These are phyloP conservation scores for Penicillium sp. DNA, from an alignment of 2,329 filamentous ascomycete species.

Conservation along the genomic window DNA sequence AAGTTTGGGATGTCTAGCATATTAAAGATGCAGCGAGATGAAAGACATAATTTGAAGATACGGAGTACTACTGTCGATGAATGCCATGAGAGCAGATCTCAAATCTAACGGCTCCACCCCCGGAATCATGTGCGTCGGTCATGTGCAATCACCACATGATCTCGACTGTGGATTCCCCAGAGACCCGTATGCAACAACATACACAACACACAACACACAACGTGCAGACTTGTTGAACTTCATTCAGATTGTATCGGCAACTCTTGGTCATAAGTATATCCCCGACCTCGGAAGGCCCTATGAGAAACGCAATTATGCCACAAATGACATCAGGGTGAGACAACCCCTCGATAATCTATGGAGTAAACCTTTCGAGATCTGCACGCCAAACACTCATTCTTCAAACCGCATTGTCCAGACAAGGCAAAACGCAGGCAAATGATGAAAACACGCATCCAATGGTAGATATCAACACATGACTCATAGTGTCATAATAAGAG, in stretches of 20 bases:
- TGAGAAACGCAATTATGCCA: neutral
- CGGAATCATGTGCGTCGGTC: constrained; percentile 18
- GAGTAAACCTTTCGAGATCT: neutral
- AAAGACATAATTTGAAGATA: neutral
- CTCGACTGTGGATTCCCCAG: neutral
- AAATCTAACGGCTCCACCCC: constrained; percentile 5
- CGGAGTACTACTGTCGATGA: too few species aligned
- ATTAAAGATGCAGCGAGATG: neutral
- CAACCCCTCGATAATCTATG: neutral
- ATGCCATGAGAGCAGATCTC: neutral
- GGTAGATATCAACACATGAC: neutral
- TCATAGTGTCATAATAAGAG: constrained; percentile 21
- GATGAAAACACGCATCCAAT: constrained; percentile 15
- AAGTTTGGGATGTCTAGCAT: neutral
- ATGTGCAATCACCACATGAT: constrained; percentile 18
- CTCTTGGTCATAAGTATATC: neutral
- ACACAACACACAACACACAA: neutral
- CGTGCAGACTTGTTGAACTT: too few species aligned
- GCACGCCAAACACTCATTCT: neutral
- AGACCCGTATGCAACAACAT: neutral
- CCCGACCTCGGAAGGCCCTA: neutral
- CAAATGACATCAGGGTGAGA: constrained; percentile 12
- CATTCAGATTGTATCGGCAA: neutral
- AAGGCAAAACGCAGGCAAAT: constrained; percentile 5
- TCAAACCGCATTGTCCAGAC: neutral